A percentile compares a stretch with the other conserved stretches of the same genome.
Evolutionary conservation across 139 green algal genomes (phyloP).

Genomic region (Limnomonas spitsbergensis): DNA sequence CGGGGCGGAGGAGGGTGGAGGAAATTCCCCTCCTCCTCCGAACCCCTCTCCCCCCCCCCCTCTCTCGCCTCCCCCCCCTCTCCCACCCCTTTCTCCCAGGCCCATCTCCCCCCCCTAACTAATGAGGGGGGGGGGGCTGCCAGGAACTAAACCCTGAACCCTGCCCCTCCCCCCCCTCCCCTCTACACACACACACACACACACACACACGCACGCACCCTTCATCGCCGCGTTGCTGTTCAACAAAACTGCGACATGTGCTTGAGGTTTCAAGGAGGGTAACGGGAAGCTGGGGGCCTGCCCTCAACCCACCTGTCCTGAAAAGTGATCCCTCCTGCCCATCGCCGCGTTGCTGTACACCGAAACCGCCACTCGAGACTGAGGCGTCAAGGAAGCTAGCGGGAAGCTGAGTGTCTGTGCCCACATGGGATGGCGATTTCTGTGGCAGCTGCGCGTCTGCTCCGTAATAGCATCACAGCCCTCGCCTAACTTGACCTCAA

Average conservation of each 20-base stretch:
- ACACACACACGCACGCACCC: too few species aligned
- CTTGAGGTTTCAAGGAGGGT: not conserved
- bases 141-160: too few species aligned
- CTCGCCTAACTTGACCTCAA: too few species aligned
- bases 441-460: not conserved
- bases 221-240: not conserved
- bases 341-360: not conserved
- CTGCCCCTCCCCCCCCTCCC: too few species aligned
- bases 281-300: not conserved
- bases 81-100: too few species aligned
- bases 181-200: too few species aligned
- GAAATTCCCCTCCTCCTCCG: too few species aligned
- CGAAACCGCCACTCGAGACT: not conserved
- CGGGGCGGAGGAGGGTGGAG: too few species aligned
- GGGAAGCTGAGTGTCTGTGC: not conserved
- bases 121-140: too few species aligned
- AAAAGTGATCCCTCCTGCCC: not conserved
- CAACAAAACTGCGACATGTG: not conserved
- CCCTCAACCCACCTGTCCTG: not conserved
- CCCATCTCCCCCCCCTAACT: too few species aligned
- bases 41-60: too few species aligned
- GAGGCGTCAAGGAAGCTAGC: not conserved
- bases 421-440: not conserved
- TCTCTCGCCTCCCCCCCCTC: too few species aligned
- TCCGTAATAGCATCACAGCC: not conserved